phyloP scores from a whole-genome alignment of 208 protist species.

The Trypanosoma melophagium region DNA sequence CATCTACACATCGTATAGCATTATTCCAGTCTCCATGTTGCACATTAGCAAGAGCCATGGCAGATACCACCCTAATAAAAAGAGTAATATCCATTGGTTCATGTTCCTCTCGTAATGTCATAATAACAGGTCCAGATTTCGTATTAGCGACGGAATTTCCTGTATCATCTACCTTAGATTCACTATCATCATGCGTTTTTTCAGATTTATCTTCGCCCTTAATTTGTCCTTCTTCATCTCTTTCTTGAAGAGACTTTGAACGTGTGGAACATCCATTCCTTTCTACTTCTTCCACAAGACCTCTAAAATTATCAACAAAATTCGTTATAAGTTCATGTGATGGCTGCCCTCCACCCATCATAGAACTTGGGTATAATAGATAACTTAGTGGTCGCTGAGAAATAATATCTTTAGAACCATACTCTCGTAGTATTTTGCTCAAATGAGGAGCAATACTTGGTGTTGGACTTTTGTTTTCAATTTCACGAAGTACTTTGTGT shows the following conservation, averaged over 20 bases:
- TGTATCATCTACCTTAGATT: not conserved
- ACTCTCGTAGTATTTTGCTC: slow-evolving; percentile 67
- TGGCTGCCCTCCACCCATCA: slow-evolving; percentile 47
- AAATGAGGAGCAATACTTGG: slow-evolving; percentile 82
- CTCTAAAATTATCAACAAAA: slow-evolving; percentile 81
- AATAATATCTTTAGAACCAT: slow-evolving; percentile 77
- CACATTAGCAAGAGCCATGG: slow-evolving; percentile 82
- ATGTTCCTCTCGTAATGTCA: slow-evolving; percentile 52
- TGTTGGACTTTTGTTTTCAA: slow-evolving; percentile 89
- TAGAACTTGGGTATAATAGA: slow-evolving; percentile 74
- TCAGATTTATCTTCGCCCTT: not conserved
- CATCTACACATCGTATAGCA: slow-evolving; percentile 75
- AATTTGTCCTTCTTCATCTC: not conserved
- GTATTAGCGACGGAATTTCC: not conserved
- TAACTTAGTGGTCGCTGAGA: slow-evolving; percentile 81
- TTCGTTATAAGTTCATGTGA: slow-evolving; percentile 68
- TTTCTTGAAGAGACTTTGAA: not conserved
- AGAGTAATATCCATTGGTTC: slow-evolving; percentile 80
- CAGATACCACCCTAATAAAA: slow-evolving; percentile 76
- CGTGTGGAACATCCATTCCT: slow-evolving; percentile 61
- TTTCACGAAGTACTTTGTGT: slow-evolving; percentile 69
- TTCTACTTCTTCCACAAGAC: slow-evolving; percentile 82
- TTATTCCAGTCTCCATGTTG: slow-evolving; percentile 73
- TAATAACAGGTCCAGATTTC: slow-evolving; percentile 41
- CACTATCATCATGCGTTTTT: not conserved